Evolutionary conservation across 352 stramenopile genomes (phyloP).

Genomic region (Elongisporangium senticosum): DNA sequence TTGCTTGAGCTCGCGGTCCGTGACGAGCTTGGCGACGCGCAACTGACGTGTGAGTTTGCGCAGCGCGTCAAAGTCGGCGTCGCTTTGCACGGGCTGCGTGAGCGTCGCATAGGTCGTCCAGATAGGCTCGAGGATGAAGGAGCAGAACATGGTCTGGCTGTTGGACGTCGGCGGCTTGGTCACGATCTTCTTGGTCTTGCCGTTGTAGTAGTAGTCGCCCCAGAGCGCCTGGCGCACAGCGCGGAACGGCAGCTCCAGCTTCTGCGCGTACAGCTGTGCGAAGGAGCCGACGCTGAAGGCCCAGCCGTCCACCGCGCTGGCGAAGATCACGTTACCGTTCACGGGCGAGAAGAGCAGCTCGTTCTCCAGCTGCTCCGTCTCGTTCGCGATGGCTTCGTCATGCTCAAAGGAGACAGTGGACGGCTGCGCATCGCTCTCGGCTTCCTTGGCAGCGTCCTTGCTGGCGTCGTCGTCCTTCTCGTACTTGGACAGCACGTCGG

Average conservation of each 20-base stretch:
- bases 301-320: conserved; percentile 89
- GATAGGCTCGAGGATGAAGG: conserved; percentile 88
- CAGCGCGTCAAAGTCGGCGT: conserved; percentile 42
- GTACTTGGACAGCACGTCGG: conserved; percentile 70
- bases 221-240: conserved; percentile 82
- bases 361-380: conserved; percentile 61
- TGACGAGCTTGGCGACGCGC: conserved; percentile 57
- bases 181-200: conserved; percentile 88
- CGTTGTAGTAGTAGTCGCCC: conserved; percentile 90
- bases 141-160: conserved; percentile 89
- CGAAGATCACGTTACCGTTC: conserved; percentile 93
- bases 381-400: conserved; percentile 56
- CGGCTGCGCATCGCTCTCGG: not conserved
- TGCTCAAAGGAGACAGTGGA: conserved; percentile 9
- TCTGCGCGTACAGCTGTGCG: conserved; percentile 66
- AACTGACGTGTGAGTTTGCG: conserved; percentile 67
- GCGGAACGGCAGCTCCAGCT: conserved; percentile 55
- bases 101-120: conserved; percentile 86
- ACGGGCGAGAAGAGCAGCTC: conserved; percentile 81
- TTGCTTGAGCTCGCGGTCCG: conserved; percentile 66
- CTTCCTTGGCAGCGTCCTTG: conserved; percentile 7
- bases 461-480: conserved; percentile 25
- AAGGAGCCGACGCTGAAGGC: conserved; percentile 88
- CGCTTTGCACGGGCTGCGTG: conserved; percentile 27
- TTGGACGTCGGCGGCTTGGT: conserved; percentile 63